Conservation (phyloP, 768 basidiomycete species). For the Lepiota venenata region DNA sequence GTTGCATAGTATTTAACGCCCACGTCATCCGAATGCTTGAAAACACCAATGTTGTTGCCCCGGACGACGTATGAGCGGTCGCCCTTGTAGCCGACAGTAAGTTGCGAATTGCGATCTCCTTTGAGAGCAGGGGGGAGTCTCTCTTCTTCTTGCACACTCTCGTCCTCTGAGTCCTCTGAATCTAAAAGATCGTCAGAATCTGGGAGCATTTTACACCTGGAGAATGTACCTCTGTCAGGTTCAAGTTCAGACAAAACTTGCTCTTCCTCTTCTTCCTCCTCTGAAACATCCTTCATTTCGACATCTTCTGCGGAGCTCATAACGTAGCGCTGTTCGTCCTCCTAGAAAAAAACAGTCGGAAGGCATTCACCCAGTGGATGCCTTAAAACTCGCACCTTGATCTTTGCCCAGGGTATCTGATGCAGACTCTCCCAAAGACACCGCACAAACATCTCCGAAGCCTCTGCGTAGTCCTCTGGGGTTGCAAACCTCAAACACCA, state of each 20-base stretch:
- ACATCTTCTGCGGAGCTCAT: constrained; percentile 80
- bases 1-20: constrained; percentile 84
- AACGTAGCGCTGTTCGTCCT: constrained; percentile 87
- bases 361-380: neutral
- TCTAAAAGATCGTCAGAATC: constrained; percentile 25
- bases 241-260: constrained; percentile 70
- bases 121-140: constrained; percentile 34
- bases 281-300: constrained; percentile 78
- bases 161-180: constrained; percentile 43
- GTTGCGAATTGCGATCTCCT: constrained; percentile 79
- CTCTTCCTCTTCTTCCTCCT: constrained; percentile 79
- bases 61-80: constrained; percentile 93
- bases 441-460: constrained; percentile 62
- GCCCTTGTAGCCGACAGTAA: constrained; percentile 93
- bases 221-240: constrained; percentile 50
- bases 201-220: neutral
- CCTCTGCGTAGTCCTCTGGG: constrained; percentile 51
- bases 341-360: constrained; percentile 29
- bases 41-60: constrained; percentile 89
- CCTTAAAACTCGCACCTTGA: constrained; percentile 50
- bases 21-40: constrained; percentile 61
- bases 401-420: constrained; percentile 70
- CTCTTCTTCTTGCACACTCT: constrained; percentile 35
- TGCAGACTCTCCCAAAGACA: constrained; percentile 83
- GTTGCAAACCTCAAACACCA: constrained; percentile 79